These are phyloP conservation scores for Leptoxyphium fumago DNA, from an alignment of 2,329 filamentous ascomycete species.

Conservation along the genomic window DNA sequence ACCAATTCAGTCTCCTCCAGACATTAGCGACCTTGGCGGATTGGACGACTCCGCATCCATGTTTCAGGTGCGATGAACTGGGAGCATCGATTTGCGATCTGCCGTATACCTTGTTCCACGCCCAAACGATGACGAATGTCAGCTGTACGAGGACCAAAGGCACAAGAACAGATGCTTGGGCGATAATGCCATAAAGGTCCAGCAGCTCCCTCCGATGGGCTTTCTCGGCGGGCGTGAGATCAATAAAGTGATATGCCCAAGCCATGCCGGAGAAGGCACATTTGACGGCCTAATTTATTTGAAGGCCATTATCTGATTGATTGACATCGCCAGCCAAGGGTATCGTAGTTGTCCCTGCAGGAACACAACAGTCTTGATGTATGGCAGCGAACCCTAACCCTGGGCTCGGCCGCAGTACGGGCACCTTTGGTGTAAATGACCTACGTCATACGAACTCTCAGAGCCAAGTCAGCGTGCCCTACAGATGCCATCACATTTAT, in stretches of 20 bases:
- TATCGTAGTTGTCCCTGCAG: too few relatives aligned
- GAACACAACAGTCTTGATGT: too few relatives aligned
- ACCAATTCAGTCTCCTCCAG: constrained; percentile 21
- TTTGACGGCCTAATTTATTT: too few relatives aligned
- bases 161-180: constrained; percentile 38
- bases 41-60: neutral
- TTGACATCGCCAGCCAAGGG: too few relatives aligned
- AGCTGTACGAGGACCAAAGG: constrained; percentile 29
- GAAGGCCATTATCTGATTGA: too few relatives aligned
- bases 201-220: constrained; percentile 36
- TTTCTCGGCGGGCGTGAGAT: constrained; percentile 35
- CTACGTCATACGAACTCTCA: too few relatives aligned
- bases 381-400: too few relatives aligned
- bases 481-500: too few relatives aligned
- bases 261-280: constrained; percentile 1
- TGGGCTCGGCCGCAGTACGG: too few relatives aligned
- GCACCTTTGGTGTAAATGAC: too few relatives aligned
- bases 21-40: constrained; percentile 6
- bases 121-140: constrained; percentile 22
- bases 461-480: too few relatives aligned
- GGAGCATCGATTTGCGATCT: constrained; percentile 18
- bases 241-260: constrained; percentile 35
- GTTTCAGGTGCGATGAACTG: constrained; percentile 27
- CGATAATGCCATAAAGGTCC: constrained; percentile 40
- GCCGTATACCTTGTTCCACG: neutral